These are phyloP conservation scores for Penicillium sp. DNA, from an alignment of 2,329 filamentous ascomycete species.

Conservation along the genomic window DNA sequence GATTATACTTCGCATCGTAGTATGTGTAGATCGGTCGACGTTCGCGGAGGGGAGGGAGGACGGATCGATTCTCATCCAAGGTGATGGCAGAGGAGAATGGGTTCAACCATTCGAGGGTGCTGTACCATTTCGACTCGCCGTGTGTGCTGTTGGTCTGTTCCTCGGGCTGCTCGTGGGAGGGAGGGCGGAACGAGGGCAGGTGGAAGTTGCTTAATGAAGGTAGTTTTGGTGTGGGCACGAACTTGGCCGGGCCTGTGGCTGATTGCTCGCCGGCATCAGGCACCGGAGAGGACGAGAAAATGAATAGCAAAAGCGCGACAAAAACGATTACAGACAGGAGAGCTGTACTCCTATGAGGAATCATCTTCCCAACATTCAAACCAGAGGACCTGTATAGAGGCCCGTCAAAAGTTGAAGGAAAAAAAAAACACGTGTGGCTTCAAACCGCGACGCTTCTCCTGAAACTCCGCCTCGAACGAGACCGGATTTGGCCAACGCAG, in stretches of 20 bases:
- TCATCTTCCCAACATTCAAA: conserved; percentile 33
- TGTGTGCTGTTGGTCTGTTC: conserved; percentile 75
- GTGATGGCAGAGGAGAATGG: conserved; percentile 81
- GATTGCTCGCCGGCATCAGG: conserved; percentile 25
- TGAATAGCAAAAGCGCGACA: conserved; percentile 44
- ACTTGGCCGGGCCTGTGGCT: conserved; percentile 31
- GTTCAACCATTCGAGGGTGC: conserved; percentile 84
- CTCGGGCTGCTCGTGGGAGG: conserved; percentile 68
- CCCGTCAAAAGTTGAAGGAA: background rate
- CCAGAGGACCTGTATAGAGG: conserved; percentile 3
- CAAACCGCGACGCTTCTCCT: conserved; percentile 5
- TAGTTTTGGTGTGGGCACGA: conserved; percentile 39
- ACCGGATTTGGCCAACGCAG: conserved; percentile 15
- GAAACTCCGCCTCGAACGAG: conserved; percentile 11
- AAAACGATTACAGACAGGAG: conserved; percentile 46
- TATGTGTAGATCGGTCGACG: conserved; percentile 85
- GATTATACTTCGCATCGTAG: conserved; percentile 66
- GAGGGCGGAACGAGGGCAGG: conserved; percentile 66
- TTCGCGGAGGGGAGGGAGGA: conserved; percentile 72
- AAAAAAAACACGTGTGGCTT: background rate
- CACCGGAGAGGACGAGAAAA: conserved; percentile 45
- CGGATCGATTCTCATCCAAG: conserved; percentile 76
- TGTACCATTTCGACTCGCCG: conserved; percentile 80
- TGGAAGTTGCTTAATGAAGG: conserved; percentile 54
- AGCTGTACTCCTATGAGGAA: conserved; percentile 43